Base-by-base conservation (phyloP, 345 rosid genomes). In the Lepidium africanum region DNA sequence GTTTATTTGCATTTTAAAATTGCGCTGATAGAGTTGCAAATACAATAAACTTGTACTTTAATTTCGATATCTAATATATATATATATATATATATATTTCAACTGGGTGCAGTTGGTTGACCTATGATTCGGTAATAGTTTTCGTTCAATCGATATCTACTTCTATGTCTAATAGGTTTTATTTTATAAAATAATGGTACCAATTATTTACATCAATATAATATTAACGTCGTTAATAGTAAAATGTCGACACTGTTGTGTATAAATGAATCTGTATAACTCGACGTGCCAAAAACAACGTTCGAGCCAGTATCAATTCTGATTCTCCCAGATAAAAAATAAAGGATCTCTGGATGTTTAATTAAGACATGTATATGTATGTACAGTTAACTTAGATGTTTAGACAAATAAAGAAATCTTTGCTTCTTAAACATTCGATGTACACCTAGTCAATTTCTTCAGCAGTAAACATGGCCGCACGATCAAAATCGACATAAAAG, bases 231-330 rank as follows among this genome's bases (percentile, higher is more conserved):
- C 63, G 27, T 48, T 47, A 48, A 37, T 67, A 14, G 57, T 57
- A 46, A 5, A 54, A 67, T 25, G n/a, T 30, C 8, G 59, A n/a
- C 33, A 13, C 3, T 32, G 21, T 53, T 53, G 4, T 54, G 52
- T 13, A 27, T 38, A 47, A 33, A 7, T 11, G 69, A 52, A 42
- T 71, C 47, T 52, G 35, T 41, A 17, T 55, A 43, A 36, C 38
- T 51, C 47, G 69, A 62, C 69, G 56, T 63, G 68, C 63, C 56
- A 71, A 53, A 36, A 21, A 53, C 69, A 63, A 71, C 63, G 75
- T 71, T 70, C 47, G 52, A 36, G 19, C n/a, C 16, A 17, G 43
- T 17, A 53, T 61, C 61, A 60, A 10, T 7, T 27, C 3, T 27
- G 32, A 27, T 27, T 27, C 32, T 27, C 32, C 6, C 32, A 25